Base-by-base conservation (phyloP, 495 filamentous ascomycete species). In the Aspergillus bridgeri region DNA sequence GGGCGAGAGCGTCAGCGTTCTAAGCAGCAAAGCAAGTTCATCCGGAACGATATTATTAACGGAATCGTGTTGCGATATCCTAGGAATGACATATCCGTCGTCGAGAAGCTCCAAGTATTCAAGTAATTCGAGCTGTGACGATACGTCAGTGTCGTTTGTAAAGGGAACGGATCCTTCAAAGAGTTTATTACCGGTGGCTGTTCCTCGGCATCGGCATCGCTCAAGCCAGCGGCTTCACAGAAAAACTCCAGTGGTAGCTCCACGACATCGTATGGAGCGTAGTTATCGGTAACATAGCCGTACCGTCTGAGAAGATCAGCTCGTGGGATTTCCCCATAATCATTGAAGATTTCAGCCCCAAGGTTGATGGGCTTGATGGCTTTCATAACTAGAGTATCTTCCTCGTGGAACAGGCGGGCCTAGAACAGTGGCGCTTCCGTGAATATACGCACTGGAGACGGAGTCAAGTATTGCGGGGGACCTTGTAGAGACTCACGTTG, bases 291-390 rank as follows among this genome's bases (percentile, higher is more conserved):
- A 13, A 93, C 84, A 61, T 96, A 98, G 6, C 93, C 93, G 63
- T 96, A 97, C 22, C 93, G 79, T 19, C 93, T 81, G 19, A 98
- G 81, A 19, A 97, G 73, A 67, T 97, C 92, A 0, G 87, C 83
- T 24, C 86, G 87, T 3, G 91, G 86, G 21, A 96, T 82, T 29
- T 89, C 85, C 7, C 92, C 93, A 66, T 96, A 96, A 68, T 96
- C 92, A 60, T 96, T 96, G 63, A 96, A 84, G 19, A 96, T 85
- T 65, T 96, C 90, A 52, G 90, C 84, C n/a, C 87, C 88, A 6
- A 79, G 76, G 8, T 64, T 64, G 60, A 97, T 89, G 0, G 80
- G 66, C 50, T 86, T 81, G 58, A 89, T 77, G 2, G 86, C 75
- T 48, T 83, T 86, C 73, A 91, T 91, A 17, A 83, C 81, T 21